Conservation (phyloP, 345 rosid species). For the Hibiscus mutabilis region DNA sequence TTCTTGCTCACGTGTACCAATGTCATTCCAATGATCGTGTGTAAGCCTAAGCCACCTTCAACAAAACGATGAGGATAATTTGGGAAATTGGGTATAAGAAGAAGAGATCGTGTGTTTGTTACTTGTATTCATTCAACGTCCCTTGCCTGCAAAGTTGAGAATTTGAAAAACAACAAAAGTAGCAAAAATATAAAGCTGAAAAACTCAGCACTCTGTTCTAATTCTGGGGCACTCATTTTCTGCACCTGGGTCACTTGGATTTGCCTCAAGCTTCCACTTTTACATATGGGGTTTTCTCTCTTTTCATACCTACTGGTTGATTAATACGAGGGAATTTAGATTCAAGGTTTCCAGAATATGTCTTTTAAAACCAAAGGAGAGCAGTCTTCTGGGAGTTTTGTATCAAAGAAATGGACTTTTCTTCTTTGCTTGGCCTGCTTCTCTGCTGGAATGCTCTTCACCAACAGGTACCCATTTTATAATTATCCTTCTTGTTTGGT, state of each 20-base stretch:
- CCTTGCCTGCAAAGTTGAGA: conserved; percentile 41
- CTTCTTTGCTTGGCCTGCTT: conserved; percentile 69
- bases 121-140: conserved; percentile 30
- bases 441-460: conserved; percentile 78
- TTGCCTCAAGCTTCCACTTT: conserved; percentile 12
- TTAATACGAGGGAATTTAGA: neutral
- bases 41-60: too few species aligned
- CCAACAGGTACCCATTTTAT: conserved; percentile 51
- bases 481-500: neutral
- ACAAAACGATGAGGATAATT: conserved; percentile 13
- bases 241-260: conserved; percentile 15
- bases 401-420: conserved; percentile 68
- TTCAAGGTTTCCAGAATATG: conserved; percentile 49
- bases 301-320: conserved; percentile 10
- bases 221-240: conserved; percentile 9
- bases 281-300: conserved; percentile 16
- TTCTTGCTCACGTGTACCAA: conserved; percentile 28
- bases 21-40: too few species aligned
- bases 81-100: conserved; percentile 16
- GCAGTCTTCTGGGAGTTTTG: conserved; percentile 31
- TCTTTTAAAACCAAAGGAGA: conserved; percentile 69
- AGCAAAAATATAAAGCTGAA: conserved; percentile 9
- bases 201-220: conserved; percentile 11
- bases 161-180: neutral
- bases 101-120: conserved; percentile 34